Evolutionary conservation across 768 basidiomycete species (phyloP), one percentile per base, ranked within the genome.

Genomic region (Sutorius australiensis): DNA sequence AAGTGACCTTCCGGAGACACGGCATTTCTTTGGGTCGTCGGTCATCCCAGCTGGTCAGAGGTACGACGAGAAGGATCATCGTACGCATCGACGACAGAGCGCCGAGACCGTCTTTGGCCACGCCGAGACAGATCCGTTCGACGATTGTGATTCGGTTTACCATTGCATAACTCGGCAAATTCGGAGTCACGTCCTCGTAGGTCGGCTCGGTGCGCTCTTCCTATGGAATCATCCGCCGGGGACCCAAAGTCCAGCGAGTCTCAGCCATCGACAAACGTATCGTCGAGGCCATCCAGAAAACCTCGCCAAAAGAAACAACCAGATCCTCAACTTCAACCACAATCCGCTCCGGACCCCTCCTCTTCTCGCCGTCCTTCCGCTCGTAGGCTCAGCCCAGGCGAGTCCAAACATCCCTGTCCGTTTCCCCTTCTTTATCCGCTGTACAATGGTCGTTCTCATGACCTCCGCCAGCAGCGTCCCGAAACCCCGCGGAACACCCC

Each of bases 231-330:
- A 66, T 75, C 80, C 70, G 74, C 75, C 73, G 75, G 71, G 58
- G 74, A 77, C 64, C 69, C 74, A 68, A 65, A 67, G 70, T 66
- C 66, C 65, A 66, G 55, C 67, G 71, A 73, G 57, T 61, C 68
- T 49, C 70, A 69, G 51, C 76, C 80, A 77, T 72, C 70, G 53
- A 59, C 72, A 57, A 58, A 71, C 60, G 57, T 73, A 32, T 61
- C 69, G 60, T 60, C 69, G 42, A 69, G 58, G 59, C 63, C 70
- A 50, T 45, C 70, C n/a, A 84, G 73, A 68, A 82, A 76, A 66
- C 61, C 68, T 50, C 82, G 82, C 78, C 81, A 82, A 62, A 75
- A 73, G 63, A 82, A 77, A 70, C 71, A 67, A 54, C 64, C 72
- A 62, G 70, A 69, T 55, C 55, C 67, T 43, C 58, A 62, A 30